A percentile compares a stretch with the other conserved stretches of the same genome.
Evolutionary conservation across 139 green algal genomes (phyloP).

Genomic region (Chlorella sp.): DNA sequence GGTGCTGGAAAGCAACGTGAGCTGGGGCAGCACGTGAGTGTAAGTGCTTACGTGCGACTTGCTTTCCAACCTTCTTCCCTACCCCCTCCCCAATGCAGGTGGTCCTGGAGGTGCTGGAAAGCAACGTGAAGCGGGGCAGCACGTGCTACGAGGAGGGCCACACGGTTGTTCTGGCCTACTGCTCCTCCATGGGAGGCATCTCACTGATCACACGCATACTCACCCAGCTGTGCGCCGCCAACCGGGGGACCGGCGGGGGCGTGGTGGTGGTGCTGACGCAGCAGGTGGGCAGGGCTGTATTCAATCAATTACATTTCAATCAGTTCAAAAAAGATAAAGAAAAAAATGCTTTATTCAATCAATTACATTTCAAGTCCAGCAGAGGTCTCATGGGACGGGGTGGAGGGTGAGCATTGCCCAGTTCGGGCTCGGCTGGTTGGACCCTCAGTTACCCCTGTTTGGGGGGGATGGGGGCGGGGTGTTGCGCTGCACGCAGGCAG

Average conservation of each 20-base stretch:
- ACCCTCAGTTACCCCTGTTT: no score
- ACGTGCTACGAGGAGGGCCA: constrained; percentile 60
- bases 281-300: constrained; percentile 10
- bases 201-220: constrained; percentile 28
- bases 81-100: constrained; percentile 13
- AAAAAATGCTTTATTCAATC: no score
- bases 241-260: not conserved
- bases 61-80: constrained; percentile 12
- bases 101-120: constrained; percentile 54
- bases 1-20: constrained; percentile 59
- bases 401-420: no score
- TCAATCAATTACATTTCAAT: no score
- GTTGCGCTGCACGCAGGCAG: no score
- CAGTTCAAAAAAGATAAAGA: no score
- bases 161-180: constrained; percentile 38
- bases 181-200: constrained; percentile 1
- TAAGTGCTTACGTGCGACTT: constrained; percentile 24
- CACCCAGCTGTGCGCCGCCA: constrained; percentile 26
- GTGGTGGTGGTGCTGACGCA: constrained; percentile 27
- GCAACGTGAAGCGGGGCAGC: constrained; percentile 62
- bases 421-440: no score
- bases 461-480: no score
- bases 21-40: constrained; percentile 59
- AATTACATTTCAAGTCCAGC: no score
- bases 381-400: no score